Conservation (phyloP, 352 stramenopile genomes). For the Pythium chondricola region DNA sequence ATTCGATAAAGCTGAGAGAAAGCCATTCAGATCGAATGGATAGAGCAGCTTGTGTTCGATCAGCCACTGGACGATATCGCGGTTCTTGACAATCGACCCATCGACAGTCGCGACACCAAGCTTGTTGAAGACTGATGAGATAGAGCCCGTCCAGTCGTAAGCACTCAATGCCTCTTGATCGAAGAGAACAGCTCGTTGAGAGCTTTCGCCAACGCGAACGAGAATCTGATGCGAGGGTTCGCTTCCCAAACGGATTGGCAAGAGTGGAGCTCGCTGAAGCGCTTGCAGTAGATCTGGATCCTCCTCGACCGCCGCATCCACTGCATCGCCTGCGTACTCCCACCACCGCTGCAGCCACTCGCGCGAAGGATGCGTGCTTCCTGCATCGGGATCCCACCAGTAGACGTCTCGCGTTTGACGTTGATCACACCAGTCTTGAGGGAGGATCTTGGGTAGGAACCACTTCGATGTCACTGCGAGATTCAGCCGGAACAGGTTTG, state of each 20-base stretch:
- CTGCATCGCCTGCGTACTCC: conserved; percentile 8
- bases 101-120: conserved; percentile 12
- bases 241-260: conserved; percentile 1
- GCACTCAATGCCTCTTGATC: too few relatives aligned
- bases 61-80: conserved; percentile 7
- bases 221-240: conserved; percentile 1
- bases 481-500: conserved; percentile 10
- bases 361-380: background rate
- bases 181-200: too few relatives aligned
- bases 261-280: conserved; percentile 6
- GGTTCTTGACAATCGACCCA: conserved; percentile 1
- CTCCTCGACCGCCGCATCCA: background rate
- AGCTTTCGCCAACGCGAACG: conserved; percentile 3
- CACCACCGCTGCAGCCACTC: conserved; percentile 15
- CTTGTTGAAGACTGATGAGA: conserved; percentile 5
- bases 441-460: conserved; percentile 17
- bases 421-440: conserved; percentile 2
- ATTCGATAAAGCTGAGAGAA: background rate
- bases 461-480: background rate
- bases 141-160: too few relatives aligned
- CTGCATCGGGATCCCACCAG: conserved; percentile 6
- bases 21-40: conserved; percentile 2
- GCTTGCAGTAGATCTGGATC: too few relatives aligned
- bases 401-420: background rate
- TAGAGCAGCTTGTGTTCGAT: conserved; percentile 4